These are phyloP conservation scores for Metschnikowia borealis DNA, from an alignment of 805 yeast genomes.

Conservation along the genomic window DNA sequence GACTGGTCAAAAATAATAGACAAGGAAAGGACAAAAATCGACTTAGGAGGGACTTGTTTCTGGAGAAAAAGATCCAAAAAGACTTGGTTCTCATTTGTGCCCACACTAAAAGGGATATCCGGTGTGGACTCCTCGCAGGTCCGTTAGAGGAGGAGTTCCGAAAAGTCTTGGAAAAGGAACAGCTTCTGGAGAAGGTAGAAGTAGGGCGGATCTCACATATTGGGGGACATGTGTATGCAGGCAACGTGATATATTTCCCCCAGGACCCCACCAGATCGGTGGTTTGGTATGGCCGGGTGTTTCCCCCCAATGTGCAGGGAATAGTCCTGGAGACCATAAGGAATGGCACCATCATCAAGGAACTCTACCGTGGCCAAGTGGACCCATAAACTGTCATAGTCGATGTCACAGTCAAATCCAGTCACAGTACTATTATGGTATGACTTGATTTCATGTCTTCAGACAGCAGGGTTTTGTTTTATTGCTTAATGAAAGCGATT, in stretches of 20 bases:
- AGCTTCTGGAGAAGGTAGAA: constrained; percentile 22
- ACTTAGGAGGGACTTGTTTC: constrained; percentile 3
- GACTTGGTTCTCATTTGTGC: constrained; percentile 59
- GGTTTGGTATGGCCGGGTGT: constrained; percentile 77
- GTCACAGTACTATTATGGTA: too few relatives aligned
- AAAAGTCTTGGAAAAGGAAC: constrained; percentile 33
- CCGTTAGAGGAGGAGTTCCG: constrained; percentile 48
- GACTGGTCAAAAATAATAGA: not conserved
- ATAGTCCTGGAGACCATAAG: constrained; percentile 53
- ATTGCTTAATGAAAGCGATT: too few relatives aligned
- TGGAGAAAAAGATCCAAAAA: constrained; percentile 5
- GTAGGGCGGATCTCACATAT: constrained; percentile 68
- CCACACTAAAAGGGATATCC: constrained; percentile 54
- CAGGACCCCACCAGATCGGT: constrained; percentile 30
- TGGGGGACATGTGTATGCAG: constrained; percentile 88
- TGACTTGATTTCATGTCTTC: too few relatives aligned
- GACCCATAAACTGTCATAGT: too few relatives aligned
- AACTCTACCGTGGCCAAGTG: constrained; percentile 49
- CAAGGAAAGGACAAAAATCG: not conserved
- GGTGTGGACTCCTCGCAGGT: constrained; percentile 72
- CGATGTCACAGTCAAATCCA: too few relatives aligned
- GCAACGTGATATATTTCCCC: constrained; percentile 61
- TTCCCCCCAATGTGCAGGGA: constrained; percentile 63
- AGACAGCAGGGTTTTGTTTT: too few relatives aligned
- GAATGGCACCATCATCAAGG: constrained; percentile 48